These are phyloP conservation scores for Eremochloa ophiuroides DNA, from an alignment of 176 grass and related monocot genomes.

Conservation along the genomic window DNA sequence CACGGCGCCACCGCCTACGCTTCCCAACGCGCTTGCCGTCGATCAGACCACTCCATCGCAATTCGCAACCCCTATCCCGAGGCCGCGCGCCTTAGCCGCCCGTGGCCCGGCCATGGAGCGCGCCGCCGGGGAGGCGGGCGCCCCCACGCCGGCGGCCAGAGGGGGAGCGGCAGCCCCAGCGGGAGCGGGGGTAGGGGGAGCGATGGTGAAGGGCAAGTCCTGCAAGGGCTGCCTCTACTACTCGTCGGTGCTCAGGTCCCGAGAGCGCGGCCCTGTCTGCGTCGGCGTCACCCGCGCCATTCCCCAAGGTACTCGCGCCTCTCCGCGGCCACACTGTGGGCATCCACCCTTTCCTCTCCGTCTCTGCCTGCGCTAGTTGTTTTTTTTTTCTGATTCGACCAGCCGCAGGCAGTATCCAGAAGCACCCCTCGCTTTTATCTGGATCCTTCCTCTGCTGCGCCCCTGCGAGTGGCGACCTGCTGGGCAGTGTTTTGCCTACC, in stretches of 20 bases:
- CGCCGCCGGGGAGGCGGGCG: slow-evolving; percentile 24
- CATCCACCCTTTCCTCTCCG: not conserved
- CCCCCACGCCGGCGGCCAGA: slow-evolving; percentile 1
- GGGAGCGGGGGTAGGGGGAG: not conserved
- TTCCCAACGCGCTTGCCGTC: not conserved
- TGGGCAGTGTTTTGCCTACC: not conserved
- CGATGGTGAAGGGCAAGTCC: slow-evolving; percentile 49
- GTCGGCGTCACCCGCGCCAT: slow-evolving; percentile 62
- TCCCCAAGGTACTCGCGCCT: slow-evolving; percentile 35
- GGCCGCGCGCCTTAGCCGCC: not conserved
- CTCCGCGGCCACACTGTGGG: not conserved
- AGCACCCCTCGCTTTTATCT: not conserved
- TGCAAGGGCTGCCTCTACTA: slow-evolving; percentile 95
- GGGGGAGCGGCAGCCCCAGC: not conserved
- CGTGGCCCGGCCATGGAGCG: slow-evolving; percentile 27
- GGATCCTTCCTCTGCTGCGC: not conserved
- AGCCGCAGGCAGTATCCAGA: not conserved
- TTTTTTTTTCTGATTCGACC: not conserved
- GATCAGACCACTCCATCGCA: not conserved
- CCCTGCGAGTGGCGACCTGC: not conserved
- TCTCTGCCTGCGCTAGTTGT: slow-evolving; percentile 16
- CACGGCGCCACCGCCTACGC: not conserved
- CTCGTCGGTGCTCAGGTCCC: slow-evolving; percentile 69
- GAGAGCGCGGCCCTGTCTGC: slow-evolving; percentile 57
- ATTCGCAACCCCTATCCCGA: not conserved